Conservation (phyloP, 1,284 basidiomycete genomes). For the Pseudozyma hubeiensis region DNA sequence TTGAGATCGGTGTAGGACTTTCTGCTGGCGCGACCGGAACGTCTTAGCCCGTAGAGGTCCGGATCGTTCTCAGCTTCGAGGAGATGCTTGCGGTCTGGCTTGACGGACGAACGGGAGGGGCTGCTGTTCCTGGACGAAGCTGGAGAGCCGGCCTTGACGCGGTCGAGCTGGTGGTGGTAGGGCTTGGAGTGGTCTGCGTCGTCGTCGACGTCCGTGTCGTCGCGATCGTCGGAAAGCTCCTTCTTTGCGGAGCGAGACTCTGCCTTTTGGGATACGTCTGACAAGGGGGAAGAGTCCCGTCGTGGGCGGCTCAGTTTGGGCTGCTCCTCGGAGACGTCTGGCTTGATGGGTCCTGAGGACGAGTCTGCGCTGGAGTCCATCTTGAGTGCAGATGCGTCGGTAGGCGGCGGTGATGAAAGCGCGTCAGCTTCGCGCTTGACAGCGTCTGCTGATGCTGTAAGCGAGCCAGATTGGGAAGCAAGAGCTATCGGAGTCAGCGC, state of each 20-base stretch:
- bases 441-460: conserved; percentile 16
- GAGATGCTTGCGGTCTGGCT: conserved; percentile 47
- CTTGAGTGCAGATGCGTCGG: conserved; percentile 8
- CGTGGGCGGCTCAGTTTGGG: conserved; percentile 23
- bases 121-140: conserved; percentile 39
- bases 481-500: conserved; percentile 1
- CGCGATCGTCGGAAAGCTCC: not conserved
- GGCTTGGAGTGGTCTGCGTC: conserved; percentile 26
- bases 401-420: conserved; percentile 12
- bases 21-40: conserved; percentile 68
- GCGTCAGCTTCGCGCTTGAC: conserved; percentile 22
- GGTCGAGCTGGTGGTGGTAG: conserved; percentile 38
- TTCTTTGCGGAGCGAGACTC: conserved; percentile 9
- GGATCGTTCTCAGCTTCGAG: conserved; percentile 62
- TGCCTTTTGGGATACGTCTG: conserved; percentile 32
- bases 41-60: conserved; percentile 68
- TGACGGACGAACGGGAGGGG: conserved; percentile 40
- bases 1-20: conserved; percentile 49
- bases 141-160: conserved; percentile 26
- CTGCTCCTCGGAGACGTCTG: conserved; percentile 16
- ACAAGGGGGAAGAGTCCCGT: conserved; percentile 44
- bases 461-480: too few species aligned
- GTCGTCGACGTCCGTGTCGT: conserved; percentile 9
- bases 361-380: conserved; percentile 5
- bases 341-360: conserved; percentile 10